Percentiles rank a stretch among this genome's conserved stretches.
phyloP scores from a whole-genome alignment of 768 basidiomycete genomes.

The Scleroderma bovista region DNA sequence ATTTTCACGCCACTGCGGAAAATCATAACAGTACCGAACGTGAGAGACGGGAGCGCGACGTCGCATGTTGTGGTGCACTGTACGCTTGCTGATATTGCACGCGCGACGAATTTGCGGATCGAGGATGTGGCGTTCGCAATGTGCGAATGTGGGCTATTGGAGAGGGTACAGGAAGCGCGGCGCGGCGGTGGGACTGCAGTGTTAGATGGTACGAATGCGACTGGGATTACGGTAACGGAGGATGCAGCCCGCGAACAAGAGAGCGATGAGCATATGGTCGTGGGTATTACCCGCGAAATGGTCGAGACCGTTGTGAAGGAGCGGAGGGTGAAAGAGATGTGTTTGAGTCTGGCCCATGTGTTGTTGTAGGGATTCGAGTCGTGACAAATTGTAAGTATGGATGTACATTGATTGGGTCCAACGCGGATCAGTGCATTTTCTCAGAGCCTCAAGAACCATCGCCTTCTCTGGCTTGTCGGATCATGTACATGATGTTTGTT shows the following conservation, averaged over 20 bases:
- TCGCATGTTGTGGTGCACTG: slow-evolving; percentile 65
- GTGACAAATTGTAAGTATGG: no score
- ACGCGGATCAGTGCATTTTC: no score
- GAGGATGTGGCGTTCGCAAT: slow-evolving; percentile 90
- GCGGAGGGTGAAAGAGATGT: slow-evolving; percentile 66
- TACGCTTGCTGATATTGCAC: slow-evolving; percentile 72
- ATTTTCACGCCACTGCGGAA: slow-evolving; percentile 49
- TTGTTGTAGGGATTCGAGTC: slow-evolving; percentile 33
- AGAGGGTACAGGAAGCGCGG: slow-evolving; percentile 31
- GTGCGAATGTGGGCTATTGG: slow-evolving; percentile 78
- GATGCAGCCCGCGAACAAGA: background rate
- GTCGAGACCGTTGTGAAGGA: slow-evolving; percentile 62
- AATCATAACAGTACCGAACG: slow-evolving; percentile 50
- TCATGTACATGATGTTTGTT: no score
- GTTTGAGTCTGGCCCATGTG: slow-evolving; percentile 56
- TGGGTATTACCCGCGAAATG: slow-evolving; percentile 60
- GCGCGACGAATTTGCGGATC: slow-evolving; percentile 71
- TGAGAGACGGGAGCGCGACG: slow-evolving; percentile 60
- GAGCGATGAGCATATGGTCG: slow-evolving; percentile 17
- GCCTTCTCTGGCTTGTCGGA: no score
- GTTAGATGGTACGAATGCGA: background rate
- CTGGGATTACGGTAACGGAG: background rate
- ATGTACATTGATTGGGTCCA: no score
- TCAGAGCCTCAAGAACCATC: no score
- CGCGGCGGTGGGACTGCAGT: slow-evolving; percentile 7